phyloP scores from a whole-genome alignment of 805 yeast species.

The Cyberlindnera euphorbiiphila region DNA sequence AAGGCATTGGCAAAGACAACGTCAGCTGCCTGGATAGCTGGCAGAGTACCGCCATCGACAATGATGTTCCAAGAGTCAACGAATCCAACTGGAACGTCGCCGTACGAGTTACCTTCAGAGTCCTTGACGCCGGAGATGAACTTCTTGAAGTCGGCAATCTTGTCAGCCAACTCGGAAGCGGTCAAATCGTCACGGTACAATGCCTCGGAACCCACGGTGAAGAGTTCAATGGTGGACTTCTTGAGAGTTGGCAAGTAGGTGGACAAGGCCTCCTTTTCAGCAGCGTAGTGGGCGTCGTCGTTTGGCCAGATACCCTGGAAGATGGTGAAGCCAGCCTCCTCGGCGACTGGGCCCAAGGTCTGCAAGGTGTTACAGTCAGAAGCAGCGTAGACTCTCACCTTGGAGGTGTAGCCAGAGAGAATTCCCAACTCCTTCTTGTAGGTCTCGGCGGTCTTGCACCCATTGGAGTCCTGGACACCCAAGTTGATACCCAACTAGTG shows the following conservation, averaged over 20 bases:
- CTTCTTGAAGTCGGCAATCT: conserved; percentile 59
- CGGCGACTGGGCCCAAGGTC: conserved; percentile 83
- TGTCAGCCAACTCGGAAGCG: conserved; percentile 65
- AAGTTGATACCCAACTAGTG: conserved; percentile 70
- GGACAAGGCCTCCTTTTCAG: conserved; percentile 70
- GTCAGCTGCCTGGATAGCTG: conserved; percentile 79
- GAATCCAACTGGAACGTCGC: conserved; percentile 75
- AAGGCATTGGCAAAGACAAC: conserved; percentile 90
- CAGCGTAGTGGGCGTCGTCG: conserved; percentile 70
- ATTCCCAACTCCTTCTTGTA: conserved; percentile 63
- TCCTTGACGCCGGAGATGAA: conserved; percentile 62
- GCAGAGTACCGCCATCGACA: conserved; percentile 69
- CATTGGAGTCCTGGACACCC: conserved; percentile 69
- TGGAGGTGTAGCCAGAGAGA: conserved; percentile 54
- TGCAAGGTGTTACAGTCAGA: conserved; percentile 92
- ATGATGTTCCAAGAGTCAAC: conserved; percentile 95
- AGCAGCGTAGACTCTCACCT: conserved; percentile 83
- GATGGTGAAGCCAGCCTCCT: conserved; percentile 66
- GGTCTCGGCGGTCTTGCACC: conserved; percentile 72
- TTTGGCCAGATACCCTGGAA: conserved; percentile 94
- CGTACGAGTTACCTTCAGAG: conserved; percentile 75
- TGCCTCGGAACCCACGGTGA: conserved; percentile 95
- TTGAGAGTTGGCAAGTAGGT: conserved; percentile 70
- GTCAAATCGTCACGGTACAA: conserved; percentile 86
- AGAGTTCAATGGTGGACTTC: conserved; percentile 62